These are phyloP conservation scores for Aquilaria sinensis DNA, from an alignment of 345 rosid genomes.

Conservation along the genomic window DNA sequence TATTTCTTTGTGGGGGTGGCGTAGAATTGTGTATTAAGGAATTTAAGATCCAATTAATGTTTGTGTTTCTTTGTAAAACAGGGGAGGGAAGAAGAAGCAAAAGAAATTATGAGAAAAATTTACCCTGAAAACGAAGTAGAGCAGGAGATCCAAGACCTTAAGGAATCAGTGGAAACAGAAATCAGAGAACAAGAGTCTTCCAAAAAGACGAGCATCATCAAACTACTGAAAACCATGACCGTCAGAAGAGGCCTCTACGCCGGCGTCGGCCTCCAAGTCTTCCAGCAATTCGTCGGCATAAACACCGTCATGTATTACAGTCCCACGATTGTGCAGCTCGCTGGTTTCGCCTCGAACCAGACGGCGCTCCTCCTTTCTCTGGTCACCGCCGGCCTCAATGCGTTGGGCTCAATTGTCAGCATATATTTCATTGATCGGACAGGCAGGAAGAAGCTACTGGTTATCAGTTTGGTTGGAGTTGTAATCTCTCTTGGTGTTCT, in stretches of 20 bases:
- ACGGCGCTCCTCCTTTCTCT: conserved; percentile 79
- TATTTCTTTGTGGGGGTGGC: too few species aligned
- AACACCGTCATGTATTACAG: conserved; percentile 94
- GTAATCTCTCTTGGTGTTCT: conserved; percentile 48
- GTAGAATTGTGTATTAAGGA: too few species aligned
- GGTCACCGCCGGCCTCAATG: conserved; percentile 68
- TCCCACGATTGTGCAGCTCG: conserved; percentile 75
- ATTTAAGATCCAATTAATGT: not conserved
- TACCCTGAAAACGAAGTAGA: conserved; percentile 54
- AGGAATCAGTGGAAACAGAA: conserved; percentile 64
- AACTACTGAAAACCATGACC: conserved; percentile 46
- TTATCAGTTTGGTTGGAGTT: conserved; percentile 61
- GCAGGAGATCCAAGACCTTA: conserved; percentile 53
- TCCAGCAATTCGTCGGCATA: conserved; percentile 89
- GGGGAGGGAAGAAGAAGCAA: conserved; percentile 83
- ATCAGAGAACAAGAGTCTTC: conserved; percentile 42
- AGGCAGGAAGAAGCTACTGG: conserved; percentile 77
- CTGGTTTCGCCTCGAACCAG: conserved; percentile 78
- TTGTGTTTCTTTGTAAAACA: conserved; percentile 11
- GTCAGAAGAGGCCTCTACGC: conserved; percentile 81
- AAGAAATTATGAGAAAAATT: conserved; percentile 48
- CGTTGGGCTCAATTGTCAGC: conserved; percentile 61
- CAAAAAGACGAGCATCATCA: conserved; percentile 44
- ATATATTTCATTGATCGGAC: conserved; percentile 64
- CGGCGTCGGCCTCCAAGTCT: conserved; percentile 81